Conservation (phyloP, 345 rosid species). For the Bretschneidera sinensis region DNA sequence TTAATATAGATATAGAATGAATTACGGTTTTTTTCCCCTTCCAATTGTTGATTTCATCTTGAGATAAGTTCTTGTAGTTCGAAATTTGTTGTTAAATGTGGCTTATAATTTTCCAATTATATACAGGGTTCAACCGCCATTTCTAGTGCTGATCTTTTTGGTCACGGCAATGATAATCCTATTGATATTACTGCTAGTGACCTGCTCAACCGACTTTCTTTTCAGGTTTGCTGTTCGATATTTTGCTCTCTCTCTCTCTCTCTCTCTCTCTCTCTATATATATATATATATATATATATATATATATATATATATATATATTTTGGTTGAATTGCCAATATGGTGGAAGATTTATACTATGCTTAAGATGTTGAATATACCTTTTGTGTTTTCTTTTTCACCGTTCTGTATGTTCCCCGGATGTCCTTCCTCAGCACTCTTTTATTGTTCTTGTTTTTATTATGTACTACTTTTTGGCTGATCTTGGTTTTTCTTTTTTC, state of each 20-base stretch:
- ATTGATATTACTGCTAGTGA: conserved; percentile 78
- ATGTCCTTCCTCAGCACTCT: background rate
- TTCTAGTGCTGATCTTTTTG: conserved; percentile 95
- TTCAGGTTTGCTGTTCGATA: conserved; percentile 55
- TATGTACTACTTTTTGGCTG: no score
- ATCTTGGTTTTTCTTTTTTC: background rate
- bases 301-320: no score
- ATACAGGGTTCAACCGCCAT: conserved; percentile 82
- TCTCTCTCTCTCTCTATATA: no score
- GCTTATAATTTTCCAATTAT: conserved; percentile 6
- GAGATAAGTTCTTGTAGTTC: background rate
- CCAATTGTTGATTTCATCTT: no score
- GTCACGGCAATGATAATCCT: conserved; percentile 41
- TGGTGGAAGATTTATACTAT: conserved; percentile 1
- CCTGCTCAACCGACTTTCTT: conserved; percentile 74
- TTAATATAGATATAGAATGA: no score
- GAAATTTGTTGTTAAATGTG: background rate
- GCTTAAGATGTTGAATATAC: background rate
- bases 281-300: no score
- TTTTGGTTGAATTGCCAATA: no score
- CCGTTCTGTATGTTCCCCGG: background rate
- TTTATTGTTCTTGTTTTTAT: background rate
- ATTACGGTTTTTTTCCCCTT: no score
- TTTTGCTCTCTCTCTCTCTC: no score
- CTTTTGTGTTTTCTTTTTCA: background rate